Base-by-base conservation (phyloP, 768 basidiomycete species). In the Harrya chromipes region DNA sequence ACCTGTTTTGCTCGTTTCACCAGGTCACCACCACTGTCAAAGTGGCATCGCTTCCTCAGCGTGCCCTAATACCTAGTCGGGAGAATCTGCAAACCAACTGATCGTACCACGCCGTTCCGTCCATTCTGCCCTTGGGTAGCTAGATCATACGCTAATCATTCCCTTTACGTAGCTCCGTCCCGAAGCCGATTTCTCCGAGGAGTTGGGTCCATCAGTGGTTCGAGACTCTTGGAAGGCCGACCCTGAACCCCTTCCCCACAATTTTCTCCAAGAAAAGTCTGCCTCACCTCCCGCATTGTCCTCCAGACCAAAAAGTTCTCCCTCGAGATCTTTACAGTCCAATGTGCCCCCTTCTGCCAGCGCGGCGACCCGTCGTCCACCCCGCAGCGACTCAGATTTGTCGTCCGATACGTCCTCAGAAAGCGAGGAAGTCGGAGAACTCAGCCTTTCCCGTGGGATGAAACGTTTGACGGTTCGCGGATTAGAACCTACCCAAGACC, bases 201-300 rank as follows among this genome's bases (percentile, higher is more conserved):
- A 84, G 53, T 71, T 89, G 40, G 86, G 86, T 0, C 80, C 82
- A 7, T 77, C 77, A 2, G 68, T 88, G 9, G 31, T 79, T 40
- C 79, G 84, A 33, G 84, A 76, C 55, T 85, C 84, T 5, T 88
- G 86, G 86, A 85, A 66, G 57, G 49, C 42, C 12, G 68, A 68
- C 47, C 19, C 47, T 42, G 66, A 69, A 14, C 45, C 27, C 11
- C 34, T 42, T 24, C 37, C 12, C 24, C 49, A 7, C n/a, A 23
- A 29, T 8, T 58, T 52, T 7, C 50, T 59, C 40, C 54, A 57
- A 37, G 61, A 60, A 54, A 63, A 60, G 33, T 62, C 63, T 14
- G 27, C 57, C 8, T 56, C 66, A 19, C 57, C 62, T 1, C 48
- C 56, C 7, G 43, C 50, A 7, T 52, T 50, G 26, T 49, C 61